Conservation (phyloP, 2,329 filamentous ascomycete genomes). For the Alternaria metachromatica region DNA sequence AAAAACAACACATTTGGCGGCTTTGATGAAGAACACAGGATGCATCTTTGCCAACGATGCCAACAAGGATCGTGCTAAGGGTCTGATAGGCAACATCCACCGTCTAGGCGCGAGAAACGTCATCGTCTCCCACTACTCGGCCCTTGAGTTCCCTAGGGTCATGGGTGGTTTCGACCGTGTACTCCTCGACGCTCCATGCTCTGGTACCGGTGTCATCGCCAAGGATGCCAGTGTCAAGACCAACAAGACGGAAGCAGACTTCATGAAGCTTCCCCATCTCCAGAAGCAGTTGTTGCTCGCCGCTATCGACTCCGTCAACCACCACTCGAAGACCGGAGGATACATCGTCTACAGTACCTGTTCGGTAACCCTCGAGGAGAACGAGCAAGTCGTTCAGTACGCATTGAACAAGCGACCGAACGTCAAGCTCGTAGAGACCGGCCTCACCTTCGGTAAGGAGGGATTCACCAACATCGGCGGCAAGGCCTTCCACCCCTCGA, state of each 20-base stretch:
- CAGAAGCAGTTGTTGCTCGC: constrained; percentile 94
- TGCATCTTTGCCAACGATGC: constrained; percentile 96
- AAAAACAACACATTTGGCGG: constrained; percentile 96
- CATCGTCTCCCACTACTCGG: constrained; percentile 94
- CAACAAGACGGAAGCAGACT: constrained; percentile 96
- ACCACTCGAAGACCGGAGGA: constrained; percentile 88
- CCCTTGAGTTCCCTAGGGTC: constrained; percentile 89
- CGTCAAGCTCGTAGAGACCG: constrained; percentile 90
- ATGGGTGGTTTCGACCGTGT: constrained; percentile 97
- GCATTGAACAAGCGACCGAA: constrained; percentile 90
- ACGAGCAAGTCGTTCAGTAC: constrained; percentile 93
- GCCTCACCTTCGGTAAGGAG: constrained; percentile 86
- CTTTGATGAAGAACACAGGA: constrained; percentile 96
- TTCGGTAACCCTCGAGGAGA: constrained; percentile 91
- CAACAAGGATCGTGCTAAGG: constrained; percentile 91
- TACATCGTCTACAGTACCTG: constrained; percentile 98
- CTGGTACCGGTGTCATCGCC: constrained; percentile 94
- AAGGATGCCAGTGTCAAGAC: constrained; percentile 92
- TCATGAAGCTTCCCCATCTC: constrained; percentile 88
- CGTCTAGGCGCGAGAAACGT: constrained; percentile 92
- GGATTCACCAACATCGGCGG: constrained; percentile 91
- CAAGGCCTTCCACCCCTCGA: constrained; percentile 86
- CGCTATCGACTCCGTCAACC: constrained; percentile 94
- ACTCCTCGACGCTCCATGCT: constrained; percentile 92
- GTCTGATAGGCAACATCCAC: constrained; percentile 95